Evolutionary conservation across 164 flowering plant genomes (phyloP).

Genomic region (Piper longum): DNA sequence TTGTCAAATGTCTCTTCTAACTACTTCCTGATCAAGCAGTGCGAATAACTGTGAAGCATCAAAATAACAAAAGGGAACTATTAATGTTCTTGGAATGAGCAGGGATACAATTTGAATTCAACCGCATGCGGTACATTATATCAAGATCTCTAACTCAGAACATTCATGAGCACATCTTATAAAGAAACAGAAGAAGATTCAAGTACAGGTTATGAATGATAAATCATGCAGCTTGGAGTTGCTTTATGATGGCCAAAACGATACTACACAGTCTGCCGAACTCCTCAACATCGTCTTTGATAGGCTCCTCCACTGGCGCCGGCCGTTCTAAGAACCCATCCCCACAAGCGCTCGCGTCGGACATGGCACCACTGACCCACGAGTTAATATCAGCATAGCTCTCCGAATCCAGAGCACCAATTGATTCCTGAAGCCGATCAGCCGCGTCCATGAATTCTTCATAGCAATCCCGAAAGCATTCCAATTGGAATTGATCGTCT

Average conservation of each 20-base stretch:
- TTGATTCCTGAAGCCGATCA: constrained; percentile 12
- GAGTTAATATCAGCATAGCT: constrained; percentile 6
- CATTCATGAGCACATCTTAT: too few species aligned
- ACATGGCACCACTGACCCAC: constrained; percentile 15
- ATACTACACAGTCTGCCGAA: constrained; percentile 13
- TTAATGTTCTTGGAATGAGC: too few species aligned
- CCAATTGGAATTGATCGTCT: neutral
- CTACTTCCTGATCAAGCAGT: too few species aligned
- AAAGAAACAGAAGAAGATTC: neutral
- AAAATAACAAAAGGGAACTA: too few species aligned
- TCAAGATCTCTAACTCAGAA: too few species aligned
- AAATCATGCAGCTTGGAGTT: neutral
- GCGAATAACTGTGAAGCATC: too few species aligned
- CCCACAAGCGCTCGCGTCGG: constrained; percentile 13
- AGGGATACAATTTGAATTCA: too few species aligned
- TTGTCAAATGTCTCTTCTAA: too few species aligned
- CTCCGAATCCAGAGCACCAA: constrained; percentile 10
- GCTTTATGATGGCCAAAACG: constrained; percentile 12
- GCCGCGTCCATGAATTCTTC: constrained; percentile 14
- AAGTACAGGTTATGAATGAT: neutral
- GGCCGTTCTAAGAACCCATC: constrained; percentile 7
- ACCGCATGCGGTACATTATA: too few species aligned
- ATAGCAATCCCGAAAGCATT: constrained; percentile 13
- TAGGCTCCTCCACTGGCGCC: neutral
- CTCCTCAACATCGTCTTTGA: neutral